phyloP scores from a whole-genome alignment of 2,329 filamentous ascomycete species.

The Acephala macrosclerotiorum region DNA sequence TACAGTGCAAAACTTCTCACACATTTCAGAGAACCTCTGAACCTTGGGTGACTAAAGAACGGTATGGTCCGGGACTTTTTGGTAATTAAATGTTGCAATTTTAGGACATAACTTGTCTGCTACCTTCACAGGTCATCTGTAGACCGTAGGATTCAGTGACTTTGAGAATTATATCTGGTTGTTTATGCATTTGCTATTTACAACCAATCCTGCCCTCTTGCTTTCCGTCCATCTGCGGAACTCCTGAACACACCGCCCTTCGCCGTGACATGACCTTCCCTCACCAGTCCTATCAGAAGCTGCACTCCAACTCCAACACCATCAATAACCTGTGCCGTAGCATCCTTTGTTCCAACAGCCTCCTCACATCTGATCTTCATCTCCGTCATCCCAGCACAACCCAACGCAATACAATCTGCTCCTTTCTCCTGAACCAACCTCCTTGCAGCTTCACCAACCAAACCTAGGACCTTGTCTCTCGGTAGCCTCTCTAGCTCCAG shows the following conservation, averaged over 20 bases:
- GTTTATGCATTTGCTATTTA: slow-evolving; percentile 30
- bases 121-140: slow-evolving; percentile 68
- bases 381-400: slow-evolving; percentile 91
- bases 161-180: slow-evolving; percentile 51
- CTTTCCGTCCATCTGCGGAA: slow-evolving; percentile 46
- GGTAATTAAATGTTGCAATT: slow-evolving; percentile 32
- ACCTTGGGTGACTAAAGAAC: slow-evolving; percentile 17
- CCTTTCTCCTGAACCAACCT: slow-evolving; percentile 64
- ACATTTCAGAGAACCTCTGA: too few relatives aligned
- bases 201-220: slow-evolving; percentile 52
- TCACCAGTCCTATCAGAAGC: slow-evolving; percentile 52
- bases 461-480: slow-evolving; percentile 66
- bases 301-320: slow-evolving; percentile 57
- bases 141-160: slow-evolving; percentile 50
- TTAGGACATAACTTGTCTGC: slow-evolving; percentile 33
- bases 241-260: slow-evolving; percentile 53
- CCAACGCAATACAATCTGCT: slow-evolving; percentile 77
- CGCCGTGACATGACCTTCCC: slow-evolving; percentile 53
- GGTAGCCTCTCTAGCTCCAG: slow-evolving; percentile 78
- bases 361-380: slow-evolving; percentile 67
- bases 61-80: slow-evolving; percentile 59
- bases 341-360: slow-evolving; percentile 52
- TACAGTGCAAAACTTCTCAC: too few relatives aligned
- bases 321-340: slow-evolving; percentile 55
- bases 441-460: slow-evolving; percentile 74